phyloP scores from a whole-genome alignment of 1,284 basidiomycete species.

The Flammula alnicola region DNA sequence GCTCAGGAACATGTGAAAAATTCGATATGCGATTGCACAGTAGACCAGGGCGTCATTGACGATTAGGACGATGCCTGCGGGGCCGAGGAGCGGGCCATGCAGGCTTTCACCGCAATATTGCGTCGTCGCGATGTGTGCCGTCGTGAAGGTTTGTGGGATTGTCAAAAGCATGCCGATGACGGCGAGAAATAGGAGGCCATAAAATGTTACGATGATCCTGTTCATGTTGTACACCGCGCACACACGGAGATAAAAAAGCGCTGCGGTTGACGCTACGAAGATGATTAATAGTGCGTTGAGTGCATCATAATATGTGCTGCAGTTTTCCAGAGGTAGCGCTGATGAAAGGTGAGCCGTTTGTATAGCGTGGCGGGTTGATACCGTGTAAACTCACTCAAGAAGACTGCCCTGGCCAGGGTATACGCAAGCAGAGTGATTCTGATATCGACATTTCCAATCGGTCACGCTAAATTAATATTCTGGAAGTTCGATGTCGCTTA shows the following conservation, averaged over 20 bases:
- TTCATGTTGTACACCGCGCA: conserved; percentile 35
- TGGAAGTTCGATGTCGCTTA: conserved; percentile 5
- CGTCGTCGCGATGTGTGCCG: conserved; percentile 30
- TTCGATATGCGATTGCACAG: conserved; percentile 33
- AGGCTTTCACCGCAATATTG: conserved; percentile 31
- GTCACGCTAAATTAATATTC: too few species aligned
- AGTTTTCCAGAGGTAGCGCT: conserved; percentile 11
- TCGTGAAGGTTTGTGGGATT: conserved; percentile 27
- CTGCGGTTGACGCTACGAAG: conserved; percentile 32
- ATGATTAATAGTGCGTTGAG: conserved; percentile 24
- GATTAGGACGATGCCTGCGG: conserved; percentile 24
- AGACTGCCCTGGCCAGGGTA: not conserved
- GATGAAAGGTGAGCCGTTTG: not conserved
- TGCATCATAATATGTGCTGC: conserved; percentile 4
- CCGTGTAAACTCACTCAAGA: conserved; percentile 5
- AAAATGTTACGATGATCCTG: conserved; percentile 26
- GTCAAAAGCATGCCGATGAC: conserved; percentile 30
- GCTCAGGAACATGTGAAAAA: conserved; percentile 16
- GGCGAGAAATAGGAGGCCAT: conserved; percentile 36
- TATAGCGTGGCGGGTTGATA: too few species aligned
- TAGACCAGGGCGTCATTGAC: conserved; percentile 38
- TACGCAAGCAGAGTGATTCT: conserved; percentile 5
- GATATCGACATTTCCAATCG: not conserved
- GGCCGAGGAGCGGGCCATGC: conserved; percentile 23
- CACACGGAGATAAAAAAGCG: conserved; percentile 42